A percentile compares a stretch with the other conserved stretches of the same genome.
phyloP scores from a whole-genome alignment of 1,284 basidiomycete genomes.

The Tetrapyrgos nigripes region DNA sequence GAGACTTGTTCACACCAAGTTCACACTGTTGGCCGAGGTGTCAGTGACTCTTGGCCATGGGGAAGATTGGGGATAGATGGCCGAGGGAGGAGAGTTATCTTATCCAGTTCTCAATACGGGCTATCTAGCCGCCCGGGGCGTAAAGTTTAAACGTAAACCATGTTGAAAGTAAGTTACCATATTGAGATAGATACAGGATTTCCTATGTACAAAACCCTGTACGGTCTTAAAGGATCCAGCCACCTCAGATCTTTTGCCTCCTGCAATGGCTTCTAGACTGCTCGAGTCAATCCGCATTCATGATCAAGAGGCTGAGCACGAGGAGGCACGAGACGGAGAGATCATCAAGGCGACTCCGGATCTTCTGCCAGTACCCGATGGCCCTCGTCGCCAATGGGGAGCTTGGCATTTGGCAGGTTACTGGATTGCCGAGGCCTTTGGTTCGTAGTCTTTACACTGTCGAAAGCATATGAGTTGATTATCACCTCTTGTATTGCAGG shows the following conservation, averaged over 20 bases:
- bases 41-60: too few species aligned
- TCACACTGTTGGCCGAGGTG: too few species aligned
- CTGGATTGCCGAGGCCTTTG: conserved; percentile 32
- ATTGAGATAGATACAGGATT: too few species aligned
- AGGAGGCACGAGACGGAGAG: not conserved
- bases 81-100: too few species aligned
- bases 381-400: conserved; percentile 22
- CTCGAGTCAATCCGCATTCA: not conserved
- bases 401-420: conserved; percentile 23
- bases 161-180: too few species aligned
- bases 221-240: not conserved
- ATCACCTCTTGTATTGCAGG: not conserved
- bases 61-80: too few species aligned
- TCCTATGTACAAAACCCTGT: not conserved
- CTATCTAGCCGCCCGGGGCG: too few species aligned
- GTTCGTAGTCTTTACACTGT: conserved; percentile 11
- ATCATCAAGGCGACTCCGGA: conserved; percentile 19
- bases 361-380: conserved; percentile 21
- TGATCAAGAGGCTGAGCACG: not conserved
- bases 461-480: not conserved
- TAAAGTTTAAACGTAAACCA: too few species aligned
- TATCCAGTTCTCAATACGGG: too few species aligned
- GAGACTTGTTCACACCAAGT: too few species aligned
- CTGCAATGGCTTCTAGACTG: not conserved
- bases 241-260: not conserved